A percentile compares a stretch with the other conserved stretches of the same genome.
Evolutionary conservation across 2,329 filamentous ascomycete genomes (phyloP).

Genomic region (Fusarium setosum): DNA sequence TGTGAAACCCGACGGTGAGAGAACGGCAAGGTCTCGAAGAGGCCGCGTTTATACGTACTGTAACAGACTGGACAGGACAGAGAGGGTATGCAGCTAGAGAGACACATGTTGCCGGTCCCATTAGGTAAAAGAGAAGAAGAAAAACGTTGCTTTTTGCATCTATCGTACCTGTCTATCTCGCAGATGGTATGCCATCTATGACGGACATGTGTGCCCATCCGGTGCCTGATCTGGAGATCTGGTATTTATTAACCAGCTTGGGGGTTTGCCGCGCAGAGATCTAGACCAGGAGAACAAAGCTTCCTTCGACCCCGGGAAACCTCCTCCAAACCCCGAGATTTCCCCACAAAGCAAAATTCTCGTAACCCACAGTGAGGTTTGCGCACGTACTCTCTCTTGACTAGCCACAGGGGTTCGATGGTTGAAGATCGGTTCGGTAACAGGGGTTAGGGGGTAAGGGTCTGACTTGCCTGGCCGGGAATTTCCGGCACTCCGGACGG

Average conservation of each 20-base stretch:
- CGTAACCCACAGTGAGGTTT: slow-evolving; percentile 1
- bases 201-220: not conserved
- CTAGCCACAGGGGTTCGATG: slow-evolving; percentile 16
- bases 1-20: slow-evolving; percentile 8
- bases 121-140: not conserved
- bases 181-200: not conserved
- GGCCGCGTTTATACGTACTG: not conserved
- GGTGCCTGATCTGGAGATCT: not conserved
- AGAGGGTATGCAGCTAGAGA: not conserved
- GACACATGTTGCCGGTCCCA: not conserved
- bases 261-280: not conserved
- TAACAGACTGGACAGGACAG: not conserved
- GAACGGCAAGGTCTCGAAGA: not conserved
- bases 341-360: slow-evolving; percentile 28
- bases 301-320: slow-evolving; percentile 27
- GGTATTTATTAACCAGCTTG: too few relatives aligned
- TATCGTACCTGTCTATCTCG: slow-evolving; percentile 11
- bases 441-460: not conserved
- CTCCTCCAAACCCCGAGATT: slow-evolving; percentile 33
- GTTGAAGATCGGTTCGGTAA: slow-evolving; percentile 3
- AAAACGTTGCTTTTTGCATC: slow-evolving; percentile 17
- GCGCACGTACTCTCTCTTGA: slow-evolving; percentile 1
- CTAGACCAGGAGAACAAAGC: slow-evolving; percentile 11
- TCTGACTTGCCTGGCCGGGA: slow-evolving; percentile 20
- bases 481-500: slow-evolving; percentile 23